Conservation (phyloP, 2,329 filamentous ascomycete genomes). For the Emmonsia crescens region DNA sequence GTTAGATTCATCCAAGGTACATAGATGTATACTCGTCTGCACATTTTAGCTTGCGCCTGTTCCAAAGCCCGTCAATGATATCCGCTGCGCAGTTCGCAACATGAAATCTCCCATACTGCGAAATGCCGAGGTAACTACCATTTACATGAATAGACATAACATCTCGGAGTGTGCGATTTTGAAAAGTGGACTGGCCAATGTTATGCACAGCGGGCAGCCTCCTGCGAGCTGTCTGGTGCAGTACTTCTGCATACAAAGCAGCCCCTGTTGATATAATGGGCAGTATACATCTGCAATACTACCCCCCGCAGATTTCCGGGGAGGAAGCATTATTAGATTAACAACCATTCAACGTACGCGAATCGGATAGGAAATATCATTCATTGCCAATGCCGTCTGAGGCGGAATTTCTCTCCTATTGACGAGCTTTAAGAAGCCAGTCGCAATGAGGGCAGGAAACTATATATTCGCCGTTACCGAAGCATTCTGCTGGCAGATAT, state of each 20-base stretch:
- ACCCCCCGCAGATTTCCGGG: neutral
- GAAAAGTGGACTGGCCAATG: neutral
- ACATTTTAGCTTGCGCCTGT: neutral
- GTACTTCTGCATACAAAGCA: neutral
- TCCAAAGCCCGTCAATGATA: neutral
- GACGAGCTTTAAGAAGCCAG: neutral
- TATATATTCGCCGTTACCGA: neutral
- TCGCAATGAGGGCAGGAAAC: neutral
- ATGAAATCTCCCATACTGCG: neutral
- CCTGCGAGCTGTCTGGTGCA: neutral
- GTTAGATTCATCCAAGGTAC: neutral
- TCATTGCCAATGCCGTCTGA: neutral
- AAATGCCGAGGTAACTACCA: neutral
- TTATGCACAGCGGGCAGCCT: neutral
- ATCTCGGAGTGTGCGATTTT: neutral
- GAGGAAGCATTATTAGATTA: neutral
- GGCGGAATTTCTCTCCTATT: neutral
- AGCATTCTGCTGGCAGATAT: neutral
- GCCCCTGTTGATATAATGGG: neutral
- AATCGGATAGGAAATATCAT: neutral
- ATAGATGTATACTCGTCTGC: neutral
- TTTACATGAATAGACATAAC: neutral
- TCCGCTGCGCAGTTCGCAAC: neutral
- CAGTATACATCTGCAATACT: neutral
- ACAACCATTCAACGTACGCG: neutral